Percentiles rank a stretch among this genome's conserved stretches.
phyloP scores from a whole-genome alignment of 208 protist genomes.

The Lotmaria passim region DNA sequence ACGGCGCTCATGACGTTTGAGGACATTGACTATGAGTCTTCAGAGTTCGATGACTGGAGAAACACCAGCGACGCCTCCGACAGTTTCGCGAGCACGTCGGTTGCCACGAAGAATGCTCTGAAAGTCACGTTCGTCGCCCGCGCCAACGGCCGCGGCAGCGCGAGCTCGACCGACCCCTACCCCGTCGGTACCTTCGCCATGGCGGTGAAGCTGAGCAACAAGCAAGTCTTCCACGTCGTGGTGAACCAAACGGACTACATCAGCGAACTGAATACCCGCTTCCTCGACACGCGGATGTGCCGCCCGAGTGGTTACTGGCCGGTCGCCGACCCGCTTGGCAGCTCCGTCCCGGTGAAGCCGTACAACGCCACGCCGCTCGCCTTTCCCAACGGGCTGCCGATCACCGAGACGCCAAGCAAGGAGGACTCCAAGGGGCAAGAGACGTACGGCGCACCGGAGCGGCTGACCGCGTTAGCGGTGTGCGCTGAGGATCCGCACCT shows the following conservation, averaged over 20 bases:
- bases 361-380: constrained; percentile 44
- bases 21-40: constrained; percentile 27
- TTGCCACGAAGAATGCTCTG: constrained; percentile 37
- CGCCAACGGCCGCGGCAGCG: constrained; percentile 52
- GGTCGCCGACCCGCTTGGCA: constrained; percentile 74
- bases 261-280: constrained; percentile 67
- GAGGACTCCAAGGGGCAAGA: constrained; percentile 8
- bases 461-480: constrained; percentile 10
- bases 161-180: constrained; percentile 35
- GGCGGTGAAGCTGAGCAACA: constrained; percentile 44
- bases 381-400: constrained; percentile 7
- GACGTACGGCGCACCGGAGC: constrained; percentile 43
- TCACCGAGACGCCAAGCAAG: constrained; percentile 13
- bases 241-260: constrained; percentile 83
- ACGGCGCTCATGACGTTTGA: constrained; percentile 65
- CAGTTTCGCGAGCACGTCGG: constrained; percentile 48
- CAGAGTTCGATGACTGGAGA: constrained; percentile 30
- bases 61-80: constrained; percentile 16
- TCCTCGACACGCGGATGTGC: constrained; percentile 52
- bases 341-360: constrained; percentile 63
- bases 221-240: constrained; percentile 48
- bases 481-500: constrained; percentile 15
- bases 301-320: constrained; percentile 82
- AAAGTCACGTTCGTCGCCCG: constrained; percentile 67
- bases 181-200: constrained; percentile 67